phyloP scores from a whole-genome alignment of 148 eudicot genomes.

The Bassia scoparia region DNA sequence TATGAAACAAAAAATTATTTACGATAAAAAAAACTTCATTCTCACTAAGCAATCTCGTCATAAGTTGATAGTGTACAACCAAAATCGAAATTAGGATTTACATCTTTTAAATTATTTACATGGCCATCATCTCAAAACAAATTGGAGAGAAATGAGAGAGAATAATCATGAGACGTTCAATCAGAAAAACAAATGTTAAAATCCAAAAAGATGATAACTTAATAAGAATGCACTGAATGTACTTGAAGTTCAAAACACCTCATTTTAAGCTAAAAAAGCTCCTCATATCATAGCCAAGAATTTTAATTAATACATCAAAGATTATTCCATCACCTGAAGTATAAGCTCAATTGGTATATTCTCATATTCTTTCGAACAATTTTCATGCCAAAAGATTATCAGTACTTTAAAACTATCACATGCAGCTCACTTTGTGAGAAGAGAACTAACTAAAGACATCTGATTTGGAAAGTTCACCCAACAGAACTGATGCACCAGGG shows the following conservation, averaged over 20 bases:
- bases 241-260: not conserved
- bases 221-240: not conserved
- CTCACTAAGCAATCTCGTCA: no score
- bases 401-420: constrained; percentile 8
- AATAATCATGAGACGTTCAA: no score
- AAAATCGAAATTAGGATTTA: no score
- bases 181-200: no score
- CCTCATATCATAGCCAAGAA: constrained; percentile 8
- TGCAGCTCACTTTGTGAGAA: constrained; percentile 23
- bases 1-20: no score
- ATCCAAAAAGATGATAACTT: not conserved
- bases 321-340: not conserved
- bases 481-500: not conserved
- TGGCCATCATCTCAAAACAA: no score
- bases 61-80: no score
- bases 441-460: not conserved
- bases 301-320: not conserved
- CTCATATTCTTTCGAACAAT: constrained; percentile 1
- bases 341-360: constrained; percentile 16
- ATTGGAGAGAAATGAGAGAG: no score
- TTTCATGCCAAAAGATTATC: not conserved
- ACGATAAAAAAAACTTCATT: no score
- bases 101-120: no score
- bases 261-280: constrained; percentile 4
- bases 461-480: constrained; percentile 10